A percentile compares a stretch with the other conserved stretches of the same genome.
phyloP scores from a whole-genome alignment of 2,329 filamentous ascomycete genomes.

The Nothopassalora personata region DNA sequence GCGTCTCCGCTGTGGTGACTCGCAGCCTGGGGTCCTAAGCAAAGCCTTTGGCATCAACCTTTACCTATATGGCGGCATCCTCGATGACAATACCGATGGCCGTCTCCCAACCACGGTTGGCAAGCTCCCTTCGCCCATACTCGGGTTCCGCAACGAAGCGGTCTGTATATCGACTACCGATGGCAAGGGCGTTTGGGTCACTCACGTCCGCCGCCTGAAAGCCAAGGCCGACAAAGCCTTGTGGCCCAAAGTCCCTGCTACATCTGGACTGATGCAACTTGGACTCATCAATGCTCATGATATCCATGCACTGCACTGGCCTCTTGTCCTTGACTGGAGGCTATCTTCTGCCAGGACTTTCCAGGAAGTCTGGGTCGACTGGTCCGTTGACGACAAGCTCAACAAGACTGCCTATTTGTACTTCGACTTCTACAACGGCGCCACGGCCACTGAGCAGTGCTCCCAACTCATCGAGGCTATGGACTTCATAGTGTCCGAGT shows the following conservation, averaged over 20 bases:
- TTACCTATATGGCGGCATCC: slow-evolving; percentile 39
- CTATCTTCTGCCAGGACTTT: slow-evolving; percentile 30
- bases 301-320: slow-evolving; percentile 15
- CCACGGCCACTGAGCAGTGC: slow-evolving; percentile 41
- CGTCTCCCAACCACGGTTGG: slow-evolving; percentile 8
- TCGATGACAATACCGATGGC: slow-evolving; percentile 31
- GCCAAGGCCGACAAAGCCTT: slow-evolving; percentile 35
- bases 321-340: slow-evolving; percentile 27
- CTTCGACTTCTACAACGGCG: slow-evolving; percentile 43
- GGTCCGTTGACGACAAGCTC: slow-evolving; percentile 26
- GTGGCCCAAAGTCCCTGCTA: slow-evolving; percentile 41
- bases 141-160: slow-evolving; percentile 34
- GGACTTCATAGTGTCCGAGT: slow-evolving; percentile 32
- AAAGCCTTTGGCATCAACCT: slow-evolving; percentile 35
- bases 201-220: slow-evolving; percentile 38
- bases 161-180: slow-evolving; percentile 38
- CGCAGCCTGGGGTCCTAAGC: slow-evolving; percentile 40
- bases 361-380: slow-evolving; percentile 40
- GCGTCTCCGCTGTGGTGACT: slow-evolving; percentile 40
- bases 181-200: slow-evolving; percentile 40
- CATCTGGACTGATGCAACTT: slow-evolving; percentile 33
- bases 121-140: slow-evolving; percentile 27
- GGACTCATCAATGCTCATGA: slow-evolving; percentile 28
- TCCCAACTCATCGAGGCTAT: slow-evolving; percentile 35
- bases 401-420: slow-evolving; percentile 37